phyloP scores from a whole-genome alignment of 352 stramenopile species.

The Pythium rishiriense region DNA sequence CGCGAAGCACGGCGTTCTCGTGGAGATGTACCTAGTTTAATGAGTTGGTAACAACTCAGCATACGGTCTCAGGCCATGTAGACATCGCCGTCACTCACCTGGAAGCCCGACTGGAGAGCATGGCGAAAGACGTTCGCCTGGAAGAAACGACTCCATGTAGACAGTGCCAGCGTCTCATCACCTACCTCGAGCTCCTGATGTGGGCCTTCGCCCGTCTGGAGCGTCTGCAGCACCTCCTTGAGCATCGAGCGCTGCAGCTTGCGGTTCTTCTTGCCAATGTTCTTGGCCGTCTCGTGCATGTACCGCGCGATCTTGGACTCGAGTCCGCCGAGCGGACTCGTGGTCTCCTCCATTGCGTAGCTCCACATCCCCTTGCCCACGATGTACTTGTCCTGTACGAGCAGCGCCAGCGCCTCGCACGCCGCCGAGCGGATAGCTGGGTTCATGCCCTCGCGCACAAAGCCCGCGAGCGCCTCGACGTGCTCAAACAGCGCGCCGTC shows the following conservation, averaged over 20 bases:
- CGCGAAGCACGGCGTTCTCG: constrained; percentile 57
- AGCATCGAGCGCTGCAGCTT: constrained; percentile 63
- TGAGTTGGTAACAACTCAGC: not conserved
- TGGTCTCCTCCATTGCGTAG: constrained; percentile 43
- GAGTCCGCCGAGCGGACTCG: constrained; percentile 48
- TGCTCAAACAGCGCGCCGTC: constrained; percentile 53
- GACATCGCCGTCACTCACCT: constrained; percentile 34
- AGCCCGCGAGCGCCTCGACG: constrained; percentile 47
- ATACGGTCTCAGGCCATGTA: not conserved
- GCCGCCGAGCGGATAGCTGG: constrained; percentile 40
- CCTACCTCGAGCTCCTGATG: constrained; percentile 56
- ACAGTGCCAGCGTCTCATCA: constrained; percentile 49
- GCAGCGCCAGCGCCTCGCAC: constrained; percentile 58
- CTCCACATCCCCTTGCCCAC: constrained; percentile 37
- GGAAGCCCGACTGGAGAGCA: constrained; percentile 53
- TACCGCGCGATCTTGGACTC: constrained; percentile 53
- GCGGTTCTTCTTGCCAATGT: constrained; percentile 72
- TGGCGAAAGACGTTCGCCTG: constrained; percentile 62
- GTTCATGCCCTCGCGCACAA: constrained; percentile 53
- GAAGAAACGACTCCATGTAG: constrained; percentile 66
- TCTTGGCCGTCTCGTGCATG: constrained; percentile 70
- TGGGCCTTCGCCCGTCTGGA: constrained; percentile 54
- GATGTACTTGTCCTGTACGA: constrained; percentile 67
- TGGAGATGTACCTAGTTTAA: constrained; percentile 38
- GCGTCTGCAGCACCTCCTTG: constrained; percentile 68